Conservation (phyloP, 257 asterid species). For the Rehmannia glutinosa region DNA sequence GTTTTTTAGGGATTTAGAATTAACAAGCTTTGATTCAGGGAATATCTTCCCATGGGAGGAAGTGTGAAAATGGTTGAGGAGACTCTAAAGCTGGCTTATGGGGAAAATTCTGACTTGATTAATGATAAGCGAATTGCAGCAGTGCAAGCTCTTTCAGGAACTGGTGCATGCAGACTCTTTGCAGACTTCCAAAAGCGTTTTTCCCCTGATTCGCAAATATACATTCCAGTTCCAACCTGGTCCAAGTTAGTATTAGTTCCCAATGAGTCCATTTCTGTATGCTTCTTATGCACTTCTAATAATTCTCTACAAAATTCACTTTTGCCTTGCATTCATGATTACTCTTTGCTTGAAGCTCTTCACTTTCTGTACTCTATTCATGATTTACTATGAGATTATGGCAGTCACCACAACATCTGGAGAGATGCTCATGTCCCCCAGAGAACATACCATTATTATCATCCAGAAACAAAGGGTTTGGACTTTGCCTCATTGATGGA, state of each 20-base stretch:
- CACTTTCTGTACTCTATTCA: not conserved
- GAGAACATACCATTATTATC: slow-evolving; percentile 83
- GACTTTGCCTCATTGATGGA: slow-evolving; percentile 79
- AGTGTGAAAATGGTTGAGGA: slow-evolving; percentile 78
- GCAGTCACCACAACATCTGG: slow-evolving; percentile 99
- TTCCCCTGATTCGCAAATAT: slow-evolving; percentile 78
- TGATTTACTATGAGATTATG: slow-evolving; percentile 19
- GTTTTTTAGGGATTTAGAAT: not conserved
- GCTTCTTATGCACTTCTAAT: not conserved
- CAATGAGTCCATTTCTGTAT: not conserved
- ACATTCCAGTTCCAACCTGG: slow-evolving; percentile 97
- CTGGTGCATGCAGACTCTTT: slow-evolving; percentile 96
- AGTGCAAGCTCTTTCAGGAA: slow-evolving; percentile 92
- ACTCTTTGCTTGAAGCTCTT: slow-evolving; percentile 4
- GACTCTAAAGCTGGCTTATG: slow-evolving; percentile 89
- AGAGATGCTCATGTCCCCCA: slow-evolving; percentile 92
- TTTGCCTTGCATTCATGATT: not conserved
- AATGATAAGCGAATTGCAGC: slow-evolving; percentile 85
- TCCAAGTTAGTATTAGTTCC: slow-evolving; percentile 62
- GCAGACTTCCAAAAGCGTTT: slow-evolving; percentile 96
- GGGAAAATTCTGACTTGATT: slow-evolving; percentile 80
- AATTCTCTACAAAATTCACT: not conserved
- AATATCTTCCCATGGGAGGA: slow-evolving; percentile 99
- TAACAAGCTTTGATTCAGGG: slow-evolving; percentile 50
- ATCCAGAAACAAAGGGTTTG: slow-evolving; percentile 85